A percentile compares a stretch with the other conserved stretches of the same genome.
phyloP scores from a whole-genome alignment of 768 basidiomycete genomes.

The Phlegmacium glaucopus region DNA sequence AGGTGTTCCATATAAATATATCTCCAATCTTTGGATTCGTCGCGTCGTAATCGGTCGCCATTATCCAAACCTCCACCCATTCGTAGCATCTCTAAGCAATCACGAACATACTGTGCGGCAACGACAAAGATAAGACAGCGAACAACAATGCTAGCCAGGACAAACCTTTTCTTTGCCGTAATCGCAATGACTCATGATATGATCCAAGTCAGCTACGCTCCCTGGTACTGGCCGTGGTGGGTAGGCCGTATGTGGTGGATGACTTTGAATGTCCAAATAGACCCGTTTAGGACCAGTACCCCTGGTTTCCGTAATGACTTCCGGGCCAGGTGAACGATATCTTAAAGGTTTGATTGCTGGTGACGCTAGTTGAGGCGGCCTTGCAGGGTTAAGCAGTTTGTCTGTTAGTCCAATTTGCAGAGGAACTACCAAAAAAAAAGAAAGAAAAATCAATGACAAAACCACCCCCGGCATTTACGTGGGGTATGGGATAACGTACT shows the following conservation, averaged over 20 bases:
- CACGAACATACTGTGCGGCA: slow-evolving; percentile 77
- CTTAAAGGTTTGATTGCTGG: slow-evolving; percentile 45
- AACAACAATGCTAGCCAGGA: not conserved
- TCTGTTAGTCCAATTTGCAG: slow-evolving; percentile 53
- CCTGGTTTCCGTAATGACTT: slow-evolving; percentile 44
- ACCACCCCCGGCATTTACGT: not conserved
- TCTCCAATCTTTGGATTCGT: slow-evolving; percentile 71
- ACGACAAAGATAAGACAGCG: not conserved
- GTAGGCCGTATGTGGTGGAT: slow-evolving; percentile 64
- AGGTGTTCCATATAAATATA: slow-evolving; percentile 72
- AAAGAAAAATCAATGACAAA: slow-evolving; percentile 2
- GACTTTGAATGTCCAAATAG: slow-evolving; percentile 66
- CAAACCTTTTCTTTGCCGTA: slow-evolving; percentile 68
- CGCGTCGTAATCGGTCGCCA: slow-evolving; percentile 66
- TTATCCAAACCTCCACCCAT: slow-evolving; percentile 84
- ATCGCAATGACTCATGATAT: slow-evolving; percentile 83
- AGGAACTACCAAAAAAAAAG: slow-evolving; percentile 44
- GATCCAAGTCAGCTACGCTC: slow-evolving; percentile 85
- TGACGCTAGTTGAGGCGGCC: slow-evolving; percentile 47
- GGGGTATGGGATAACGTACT: slow-evolving; percentile 43
- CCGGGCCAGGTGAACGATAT: slow-evolving; percentile 42
- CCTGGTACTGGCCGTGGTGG: slow-evolving; percentile 82
- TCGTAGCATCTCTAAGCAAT: slow-evolving; percentile 88
- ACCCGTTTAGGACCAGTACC: slow-evolving; percentile 73
- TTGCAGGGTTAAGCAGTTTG: slow-evolving; percentile 62